Evolutionary conservation across 768 basidiomycete species (phyloP), one percentile per base, ranked within the genome.

Genomic region (Cystofilobasidium capitatum): DNA sequence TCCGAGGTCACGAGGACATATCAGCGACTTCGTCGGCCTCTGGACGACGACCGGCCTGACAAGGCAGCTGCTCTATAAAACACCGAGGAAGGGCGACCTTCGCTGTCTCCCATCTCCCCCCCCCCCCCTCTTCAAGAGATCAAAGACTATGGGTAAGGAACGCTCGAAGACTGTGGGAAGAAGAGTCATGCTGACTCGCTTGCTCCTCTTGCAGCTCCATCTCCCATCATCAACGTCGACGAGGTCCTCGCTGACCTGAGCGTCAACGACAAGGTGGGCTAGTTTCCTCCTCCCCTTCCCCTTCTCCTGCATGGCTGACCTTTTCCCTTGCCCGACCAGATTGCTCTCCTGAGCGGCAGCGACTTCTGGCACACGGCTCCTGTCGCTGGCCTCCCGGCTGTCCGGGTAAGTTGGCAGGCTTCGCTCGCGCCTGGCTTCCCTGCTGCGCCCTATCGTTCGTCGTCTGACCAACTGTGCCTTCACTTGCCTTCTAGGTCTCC

Each of bases 351-450:
- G 10, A 10, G 35, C 14, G 63, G 63, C 8, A 22, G 24, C 3
- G 63, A 55, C 20, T 51, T 63, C 45, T 87, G 86, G 86, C 86
- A 85, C 71, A 86, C 85, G 20, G 79, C 79, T 40, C 70, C 82
- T 22, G 80, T 88, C 64, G 77, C 80, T 22, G 79, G 78, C n/a
- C 83, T 88, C 62, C 86, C 86, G 7, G 80, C 83, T 35, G 79
- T 88, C 71, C 82, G 86, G 31, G 86, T 88, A 82, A 85, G 84
- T 73, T 85, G 86, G 76, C 86, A 85, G n/a, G 59, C 12, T 37
- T 1, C 17, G 8, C 26, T 17, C 31, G 24, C 24, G n/a, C 31
- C 40, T 26, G 17, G 33, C 45, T 20, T 2, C 13, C 35, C 13
- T 42, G 17, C 40, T 26, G 37, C 57, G 14, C 26, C 24, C 29